Conservation (phyloP, 495 filamentous ascomycete genomes). For the Chlorociboria aeruginascens region DNA sequence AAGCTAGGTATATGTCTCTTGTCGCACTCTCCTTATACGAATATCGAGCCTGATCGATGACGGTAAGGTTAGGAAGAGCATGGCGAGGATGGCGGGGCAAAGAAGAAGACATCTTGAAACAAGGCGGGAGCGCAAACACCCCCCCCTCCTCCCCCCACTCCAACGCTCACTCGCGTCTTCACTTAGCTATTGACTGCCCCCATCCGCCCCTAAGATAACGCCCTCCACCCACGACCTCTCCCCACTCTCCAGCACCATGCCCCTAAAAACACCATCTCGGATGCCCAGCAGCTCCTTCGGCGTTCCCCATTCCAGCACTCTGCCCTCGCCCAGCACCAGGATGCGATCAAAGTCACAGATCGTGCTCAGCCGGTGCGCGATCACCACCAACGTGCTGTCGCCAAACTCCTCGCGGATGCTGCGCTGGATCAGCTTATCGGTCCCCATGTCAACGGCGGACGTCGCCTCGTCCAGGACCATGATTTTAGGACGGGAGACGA, state of each 20-base stretch:
- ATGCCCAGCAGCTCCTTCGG: constrained; percentile 55
- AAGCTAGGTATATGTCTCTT: no score
- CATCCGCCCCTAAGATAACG: constrained; percentile 26
- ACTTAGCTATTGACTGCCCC: no score
- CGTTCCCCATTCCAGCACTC: constrained; percentile 59
- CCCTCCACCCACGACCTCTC: constrained; percentile 49
- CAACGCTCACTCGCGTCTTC: no score
- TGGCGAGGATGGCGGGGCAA: no score
- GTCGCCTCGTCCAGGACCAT: constrained; percentile 90
- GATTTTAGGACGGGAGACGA: constrained; percentile 66
- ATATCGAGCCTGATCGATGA: no score
- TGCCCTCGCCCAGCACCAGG: constrained; percentile 66
- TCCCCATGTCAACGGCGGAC: constrained; percentile 77
- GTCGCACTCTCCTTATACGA: no score
- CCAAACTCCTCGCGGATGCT: constrained; percentile 72
- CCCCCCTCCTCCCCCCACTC: no score
- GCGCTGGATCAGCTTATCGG: constrained; percentile 70
- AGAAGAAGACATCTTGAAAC: no score
- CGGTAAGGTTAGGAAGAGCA: no score
- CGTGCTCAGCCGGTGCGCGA: constrained; percentile 78
- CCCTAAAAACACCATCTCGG: constrained; percentile 46
- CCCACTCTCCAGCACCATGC: constrained; percentile 65
- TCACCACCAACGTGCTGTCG: constrained; percentile 64
- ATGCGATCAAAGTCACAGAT: constrained; percentile 82
- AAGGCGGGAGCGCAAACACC: no score